Evolutionary conservation across 257 asterid genomes (phyloP).

Genomic region (Plantago ovata): DNA sequence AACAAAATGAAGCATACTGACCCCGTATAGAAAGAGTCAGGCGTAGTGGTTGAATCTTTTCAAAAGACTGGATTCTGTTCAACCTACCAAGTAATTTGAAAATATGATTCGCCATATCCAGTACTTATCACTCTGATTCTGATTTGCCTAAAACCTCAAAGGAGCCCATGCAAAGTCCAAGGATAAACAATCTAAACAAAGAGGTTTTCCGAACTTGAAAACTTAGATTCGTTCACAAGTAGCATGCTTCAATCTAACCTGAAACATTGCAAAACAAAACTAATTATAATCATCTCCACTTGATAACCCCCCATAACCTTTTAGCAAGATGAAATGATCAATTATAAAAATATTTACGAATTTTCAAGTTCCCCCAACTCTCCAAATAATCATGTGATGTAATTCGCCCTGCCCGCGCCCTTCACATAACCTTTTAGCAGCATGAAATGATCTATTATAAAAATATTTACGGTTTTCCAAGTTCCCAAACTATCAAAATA

Average conservation of each 20-base stretch:
- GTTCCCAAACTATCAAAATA: too few relatives aligned
- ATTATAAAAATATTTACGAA: too few relatives aligned
- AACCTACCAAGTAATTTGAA: conserved; percentile 20
- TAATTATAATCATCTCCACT: conserved; percentile 1
- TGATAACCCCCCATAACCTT: too few relatives aligned
- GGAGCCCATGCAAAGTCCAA: background rate
- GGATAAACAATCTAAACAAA: background rate
- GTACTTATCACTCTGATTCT: conserved; percentile 8
- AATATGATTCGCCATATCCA: conserved; percentile 30
- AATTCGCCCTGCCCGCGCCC: too few relatives aligned
- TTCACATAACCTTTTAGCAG: too few relatives aligned
- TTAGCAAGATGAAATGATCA: too few relatives aligned
- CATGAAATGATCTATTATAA: too few relatives aligned
- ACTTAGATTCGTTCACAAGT: background rate
- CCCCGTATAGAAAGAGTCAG: conserved; percentile 16
- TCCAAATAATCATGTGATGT: too few relatives aligned
- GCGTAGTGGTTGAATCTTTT: conserved; percentile 11
- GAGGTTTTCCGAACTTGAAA: background rate
- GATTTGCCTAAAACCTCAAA: conserved; percentile 10
- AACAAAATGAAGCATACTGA: conserved; percentile 28
- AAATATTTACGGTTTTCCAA: too few relatives aligned
- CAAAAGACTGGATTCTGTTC: conserved; percentile 10
- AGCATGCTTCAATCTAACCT: conserved; percentile 9
- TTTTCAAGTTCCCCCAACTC: too few relatives aligned
- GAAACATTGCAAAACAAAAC: conserved; percentile 5